phyloP scores from a whole-genome alignment of 2,329 filamentous ascomycete species.

The Curvularia verruculosa region DNA sequence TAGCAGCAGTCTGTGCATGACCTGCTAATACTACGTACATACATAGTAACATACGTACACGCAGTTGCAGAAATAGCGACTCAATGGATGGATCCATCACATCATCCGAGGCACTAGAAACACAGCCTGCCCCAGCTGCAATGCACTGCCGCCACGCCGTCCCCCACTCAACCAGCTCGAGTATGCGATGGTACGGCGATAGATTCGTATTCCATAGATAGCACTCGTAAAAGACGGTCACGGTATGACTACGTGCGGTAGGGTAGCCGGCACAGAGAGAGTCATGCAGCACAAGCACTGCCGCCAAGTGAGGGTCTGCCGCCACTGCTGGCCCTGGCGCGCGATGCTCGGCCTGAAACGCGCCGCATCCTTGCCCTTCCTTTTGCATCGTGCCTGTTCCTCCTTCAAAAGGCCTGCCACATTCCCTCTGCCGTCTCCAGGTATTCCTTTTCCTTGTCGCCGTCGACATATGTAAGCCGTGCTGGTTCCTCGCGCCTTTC shows the following conservation, averaged over 20 bases:
- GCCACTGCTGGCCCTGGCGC: slow-evolving; percentile 7
- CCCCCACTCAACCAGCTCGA: background rate
- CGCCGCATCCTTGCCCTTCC: slow-evolving; percentile 14
- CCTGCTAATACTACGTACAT: no score
- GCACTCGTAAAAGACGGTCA: no score
- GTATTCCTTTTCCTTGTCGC: background rate
- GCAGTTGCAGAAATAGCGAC: background rate
- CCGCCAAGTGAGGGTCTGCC: slow-evolving; percentile 11
- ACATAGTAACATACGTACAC: background rate
- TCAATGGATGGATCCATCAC: background rate
- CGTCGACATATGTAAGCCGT: background rate
- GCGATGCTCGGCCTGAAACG: slow-evolving; percentile 13
- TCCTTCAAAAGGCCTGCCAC: slow-evolving; percentile 8
- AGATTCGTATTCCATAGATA: background rate
- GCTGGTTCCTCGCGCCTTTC: background rate
- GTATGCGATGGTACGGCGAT: no score
- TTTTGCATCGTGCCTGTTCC: slow-evolving; percentile 1
- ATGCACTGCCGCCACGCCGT: background rate
- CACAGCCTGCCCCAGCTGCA: background rate
- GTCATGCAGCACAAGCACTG: slow-evolving; percentile 5
- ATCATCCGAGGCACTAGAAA: background rate
- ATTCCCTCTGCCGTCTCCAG: slow-evolving; percentile 1
- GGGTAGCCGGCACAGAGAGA: no score
- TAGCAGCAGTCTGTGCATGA: no score
- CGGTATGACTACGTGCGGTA: no score